Conservation (phyloP, 1,284 basidiomycete species). For the Sporisorium exsertum region DNA sequence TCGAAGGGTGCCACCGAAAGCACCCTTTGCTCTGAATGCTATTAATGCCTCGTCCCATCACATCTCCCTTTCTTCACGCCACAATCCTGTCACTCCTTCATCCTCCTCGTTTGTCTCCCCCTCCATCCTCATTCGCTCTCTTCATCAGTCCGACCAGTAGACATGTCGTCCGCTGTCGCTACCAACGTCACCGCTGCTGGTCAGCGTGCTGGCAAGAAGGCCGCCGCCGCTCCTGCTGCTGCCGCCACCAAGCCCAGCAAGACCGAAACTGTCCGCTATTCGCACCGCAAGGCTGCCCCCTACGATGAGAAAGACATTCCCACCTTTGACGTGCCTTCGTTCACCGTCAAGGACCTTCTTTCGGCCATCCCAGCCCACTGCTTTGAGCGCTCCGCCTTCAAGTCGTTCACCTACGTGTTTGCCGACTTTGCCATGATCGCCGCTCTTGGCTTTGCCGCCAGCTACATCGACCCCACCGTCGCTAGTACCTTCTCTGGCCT, state of each 20-base stretch:
- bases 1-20: not conserved
- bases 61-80: slow-evolving; percentile 17
- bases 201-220: slow-evolving; percentile 55
- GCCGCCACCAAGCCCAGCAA: slow-evolving; percentile 41
- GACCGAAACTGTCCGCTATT: slow-evolving; percentile 48
- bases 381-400: slow-evolving; percentile 88
- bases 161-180: slow-evolving; percentile 54
- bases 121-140: not conserved
- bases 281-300: slow-evolving; percentile 59
- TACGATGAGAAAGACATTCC: slow-evolving; percentile 64
- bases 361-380: slow-evolving; percentile 90
- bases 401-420: slow-evolving; percentile 83
- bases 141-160: slow-evolving; percentile 4
- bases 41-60: not conserved
- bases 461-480: slow-evolving; percentile 75
- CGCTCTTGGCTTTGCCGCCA: slow-evolving; percentile 78
- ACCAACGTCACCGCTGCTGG: slow-evolving; percentile 52
- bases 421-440: slow-evolving; percentile 82
- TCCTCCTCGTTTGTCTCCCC: slow-evolving; percentile 1
- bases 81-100: not conserved
- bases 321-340: slow-evolving; percentile 79
- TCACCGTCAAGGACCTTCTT: slow-evolving; percentile 86
- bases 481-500: slow-evolving; percentile 50
- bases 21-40: slow-evolving; percentile 21
- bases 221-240: slow-evolving; percentile 16